Evolutionary conservation across 352 stramenopile species (phyloP), one percentile per base, ranked within the genome.

Genomic region (Globisporangium solare): DNA sequence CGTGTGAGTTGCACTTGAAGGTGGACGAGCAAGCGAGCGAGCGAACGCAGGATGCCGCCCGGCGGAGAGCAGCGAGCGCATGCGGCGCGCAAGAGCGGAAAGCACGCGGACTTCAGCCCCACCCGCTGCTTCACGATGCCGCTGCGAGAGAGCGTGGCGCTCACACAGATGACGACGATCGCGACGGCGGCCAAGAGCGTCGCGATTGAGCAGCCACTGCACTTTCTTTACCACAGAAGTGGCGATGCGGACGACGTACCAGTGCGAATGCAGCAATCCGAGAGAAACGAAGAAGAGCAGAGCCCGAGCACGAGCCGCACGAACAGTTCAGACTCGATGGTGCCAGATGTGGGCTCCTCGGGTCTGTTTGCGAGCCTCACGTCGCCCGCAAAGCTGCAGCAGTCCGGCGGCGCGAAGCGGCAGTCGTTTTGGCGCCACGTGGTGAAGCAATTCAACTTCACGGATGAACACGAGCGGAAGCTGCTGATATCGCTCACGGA

Each of bases 391-490:
- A 31, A 27, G 15, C 46, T 31, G 49, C 27, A 18, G 12, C 27
- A 14, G 24, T 32, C 12, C 45, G 17, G 18, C 21, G 42, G 6
- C 48, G 54, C 54, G 51, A 84, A 83, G 35, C 73, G 79, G 2
- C 69, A 79, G 39, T 43, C 68, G 27, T 92, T 94, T 58, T 94
- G 84, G 84, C 77, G 78, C 24, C 83, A 91, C 54, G 69, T 94
- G 41, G 70, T 94, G 15, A 82, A 82, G 48, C 78, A 89, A 48
- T 86, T 90, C 66, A 91, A 90, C 61, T 92, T 94, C 58, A 68
- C 74, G 32, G 61, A 84, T 59, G 71, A 82, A 58, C 70, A 66
- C 48, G 84, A 94, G 61, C 78, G 80, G 15, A 54, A 65, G 48
- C 54, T 81, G 42, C 47, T 94, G 27, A 63, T 94, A 10, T 83